Percentiles rank a stretch among this genome's conserved stretches.
Evolutionary conservation across 805 yeast species (phyloP).

Genomic region (Saccharomyces kudriavzevii): DNA sequence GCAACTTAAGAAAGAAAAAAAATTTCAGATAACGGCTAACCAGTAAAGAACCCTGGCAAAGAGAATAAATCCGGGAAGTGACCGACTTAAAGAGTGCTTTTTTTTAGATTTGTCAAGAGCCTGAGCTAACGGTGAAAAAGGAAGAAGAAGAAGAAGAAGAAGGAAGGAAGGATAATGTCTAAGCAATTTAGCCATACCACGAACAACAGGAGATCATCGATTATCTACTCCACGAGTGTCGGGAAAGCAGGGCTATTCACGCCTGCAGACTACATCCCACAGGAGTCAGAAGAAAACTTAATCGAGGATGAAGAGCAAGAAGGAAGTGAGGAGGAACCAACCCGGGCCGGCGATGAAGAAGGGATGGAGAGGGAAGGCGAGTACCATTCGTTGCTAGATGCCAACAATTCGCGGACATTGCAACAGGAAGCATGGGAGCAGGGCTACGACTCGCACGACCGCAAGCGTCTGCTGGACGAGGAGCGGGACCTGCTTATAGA

Average conservation of each 20-base stretch:
- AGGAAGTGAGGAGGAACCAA: background rate
- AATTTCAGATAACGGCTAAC: background rate
- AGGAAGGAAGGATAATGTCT: background rate
- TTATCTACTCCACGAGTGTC: constrained; percentile 27
- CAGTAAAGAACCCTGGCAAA: background rate
- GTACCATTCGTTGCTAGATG: constrained; percentile 12
- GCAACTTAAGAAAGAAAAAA: background rate
- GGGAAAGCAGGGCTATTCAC: constrained; percentile 29
- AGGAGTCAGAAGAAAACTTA: constrained; percentile 4
- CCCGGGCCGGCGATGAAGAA: background rate
- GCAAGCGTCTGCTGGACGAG: constrained; percentile 20
- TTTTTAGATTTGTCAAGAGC: background rate
- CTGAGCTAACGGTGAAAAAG: background rate
- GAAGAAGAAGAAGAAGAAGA: background rate
- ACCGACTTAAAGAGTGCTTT: background rate
- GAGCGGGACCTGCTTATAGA: constrained; percentile 30
- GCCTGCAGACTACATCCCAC: constrained; percentile 25
- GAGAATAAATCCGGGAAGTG: background rate
- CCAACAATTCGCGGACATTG: constrained; percentile 17
- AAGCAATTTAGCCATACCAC: constrained; percentile 24
- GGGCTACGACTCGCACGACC: background rate
- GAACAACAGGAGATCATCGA: constrained; percentile 25
- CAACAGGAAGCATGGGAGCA: constrained; percentile 11
- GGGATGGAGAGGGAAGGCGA: background rate
- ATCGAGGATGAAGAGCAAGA: constrained; percentile 11